Evolutionary conservation across 1,284 basidiomycete species (phyloP).

Genomic region (Fomitopsis pinicola): DNA sequence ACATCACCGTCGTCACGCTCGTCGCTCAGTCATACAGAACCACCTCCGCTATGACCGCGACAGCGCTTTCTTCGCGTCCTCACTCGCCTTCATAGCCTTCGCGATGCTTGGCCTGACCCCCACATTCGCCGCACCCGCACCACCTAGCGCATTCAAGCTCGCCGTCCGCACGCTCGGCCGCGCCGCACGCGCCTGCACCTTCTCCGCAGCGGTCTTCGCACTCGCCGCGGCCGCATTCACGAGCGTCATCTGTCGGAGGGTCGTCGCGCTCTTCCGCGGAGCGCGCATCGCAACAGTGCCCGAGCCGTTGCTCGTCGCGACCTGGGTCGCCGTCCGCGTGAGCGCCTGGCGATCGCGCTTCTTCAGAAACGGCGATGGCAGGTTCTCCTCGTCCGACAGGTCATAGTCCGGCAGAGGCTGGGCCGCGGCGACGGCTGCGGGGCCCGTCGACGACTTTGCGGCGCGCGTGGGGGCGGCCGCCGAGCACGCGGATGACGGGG

Average conservation of each 20-base stretch:
- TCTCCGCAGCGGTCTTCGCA: background rate
- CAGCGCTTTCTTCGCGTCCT: conserved; percentile 48
- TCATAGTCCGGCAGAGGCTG: conserved; percentile 50
- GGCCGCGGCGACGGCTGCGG: background rate
- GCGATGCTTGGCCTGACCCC: conserved; percentile 34
- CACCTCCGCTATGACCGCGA: conserved; percentile 31
- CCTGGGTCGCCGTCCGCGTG: conserved; percentile 11
- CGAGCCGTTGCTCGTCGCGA: background rate
- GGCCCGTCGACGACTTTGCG: conserved; percentile 1
- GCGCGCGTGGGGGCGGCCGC: background rate
- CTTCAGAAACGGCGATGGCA: conserved; percentile 80
- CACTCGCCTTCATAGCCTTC: conserved; percentile 42
- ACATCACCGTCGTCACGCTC: background rate
- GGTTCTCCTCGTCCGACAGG: conserved; percentile 73
- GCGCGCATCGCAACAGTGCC: conserved; percentile 3
- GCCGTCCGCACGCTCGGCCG: background rate
- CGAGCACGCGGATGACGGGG: background rate
- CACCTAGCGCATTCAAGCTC: conserved; percentile 3
- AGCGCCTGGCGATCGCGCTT: conserved; percentile 39
- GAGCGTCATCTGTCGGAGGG: conserved; percentile 59
- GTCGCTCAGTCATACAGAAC: background rate
- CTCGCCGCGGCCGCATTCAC: conserved; percentile 41
- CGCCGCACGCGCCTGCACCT: background rate
- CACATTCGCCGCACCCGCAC: background rate
- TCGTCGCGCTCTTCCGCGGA: conserved; percentile 31